A percentile compares a stretch with the other conserved stretches of the same genome.
These are phyloP conservation scores for Fusarium mangiferae DNA, from an alignment of 2,329 filamentous ascomycete genomes.

Conservation along the genomic window DNA sequence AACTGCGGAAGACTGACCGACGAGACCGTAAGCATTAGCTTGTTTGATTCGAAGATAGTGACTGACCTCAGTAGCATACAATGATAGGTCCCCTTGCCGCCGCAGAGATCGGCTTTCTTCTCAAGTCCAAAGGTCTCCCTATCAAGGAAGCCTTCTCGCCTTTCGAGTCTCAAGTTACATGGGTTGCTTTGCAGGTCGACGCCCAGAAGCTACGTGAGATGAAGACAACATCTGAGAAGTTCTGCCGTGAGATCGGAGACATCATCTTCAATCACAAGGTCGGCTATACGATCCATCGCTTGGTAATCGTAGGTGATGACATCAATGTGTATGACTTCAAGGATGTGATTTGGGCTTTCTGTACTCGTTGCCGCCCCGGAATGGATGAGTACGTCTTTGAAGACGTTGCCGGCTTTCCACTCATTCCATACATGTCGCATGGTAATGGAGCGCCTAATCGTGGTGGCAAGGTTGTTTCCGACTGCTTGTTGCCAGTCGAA, in stretches of 20 bases:
- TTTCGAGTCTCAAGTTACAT: constrained; percentile 59
- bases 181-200: constrained; percentile 66
- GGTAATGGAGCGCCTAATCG: constrained; percentile 44
- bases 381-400: constrained; percentile 57
- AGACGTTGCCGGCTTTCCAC: constrained; percentile 54
- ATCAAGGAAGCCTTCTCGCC: constrained; percentile 56
- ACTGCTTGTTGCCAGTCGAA: constrained; percentile 55
- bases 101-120: constrained; percentile 3
- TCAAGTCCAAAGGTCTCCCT: constrained; percentile 48
- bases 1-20: constrained; percentile 21
- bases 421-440: constrained; percentile 60
- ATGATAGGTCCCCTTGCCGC: constrained; percentile 35
- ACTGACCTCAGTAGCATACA: constrained; percentile 17
- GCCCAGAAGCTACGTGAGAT: constrained; percentile 62
- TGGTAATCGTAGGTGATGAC: constrained; percentile 59
- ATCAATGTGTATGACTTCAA: constrained; percentile 58
- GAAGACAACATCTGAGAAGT: constrained; percentile 12
- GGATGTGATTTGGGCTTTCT: constrained; percentile 61
- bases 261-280: constrained; percentile 16
- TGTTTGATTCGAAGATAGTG: fast-evolving
- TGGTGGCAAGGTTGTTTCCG: constrained; percentile 59
- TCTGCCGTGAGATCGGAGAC: constrained; percentile 17
- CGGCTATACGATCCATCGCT: constrained; percentile 57
- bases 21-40: neutral
- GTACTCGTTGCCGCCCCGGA: constrained; percentile 57